Evolutionary conservation across 257 asterid genomes (phyloP).

Genomic region (Verbascum thapsus): DNA sequence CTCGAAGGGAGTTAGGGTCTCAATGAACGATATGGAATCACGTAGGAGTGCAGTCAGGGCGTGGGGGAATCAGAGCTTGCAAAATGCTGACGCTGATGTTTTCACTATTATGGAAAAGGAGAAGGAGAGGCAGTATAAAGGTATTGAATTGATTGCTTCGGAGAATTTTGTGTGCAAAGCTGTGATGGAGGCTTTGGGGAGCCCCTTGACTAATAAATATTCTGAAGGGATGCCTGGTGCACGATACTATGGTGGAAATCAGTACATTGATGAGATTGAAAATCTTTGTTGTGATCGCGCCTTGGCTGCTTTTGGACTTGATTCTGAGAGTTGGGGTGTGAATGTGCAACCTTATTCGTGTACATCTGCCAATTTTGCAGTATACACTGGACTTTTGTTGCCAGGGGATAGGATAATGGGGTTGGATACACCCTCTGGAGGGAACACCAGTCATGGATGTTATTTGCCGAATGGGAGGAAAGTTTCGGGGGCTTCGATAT

Average conservation of each 20-base stretch:
- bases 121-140: slow-evolving; percentile 75
- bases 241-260: slow-evolving; percentile 79
- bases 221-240: slow-evolving; percentile 90
- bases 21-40: slow-evolving; percentile 47
- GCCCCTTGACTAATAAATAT: slow-evolving; percentile 83
- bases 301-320: slow-evolving; percentile 71
- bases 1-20: slow-evolving; percentile 40
- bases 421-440: slow-evolving; percentile 90
- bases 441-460: slow-evolving; percentile 83
- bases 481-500: slow-evolving; percentile 83
- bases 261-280: slow-evolving; percentile 85
- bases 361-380: slow-evolving; percentile 88
- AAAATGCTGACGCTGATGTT: slow-evolving; percentile 65
- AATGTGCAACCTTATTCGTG: slow-evolving; percentile 92
- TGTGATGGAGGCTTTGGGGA: slow-evolving; percentile 83
- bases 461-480: slow-evolving; percentile 86
- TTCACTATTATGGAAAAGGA: slow-evolving; percentile 78
- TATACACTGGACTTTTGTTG: slow-evolving; percentile 69
- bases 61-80: slow-evolving; percentile 88
- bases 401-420: slow-evolving; percentile 97
- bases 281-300: slow-evolving; percentile 71
- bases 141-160: slow-evolving; percentile 85
- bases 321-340: slow-evolving; percentile 80
- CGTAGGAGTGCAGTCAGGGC: slow-evolving; percentile 57
- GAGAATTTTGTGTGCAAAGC: slow-evolving; percentile 88